Evolutionary conservation across 768 basidiomycete genomes (phyloP), one percentile per base, ranked within the genome.

Genomic region (Lactarius sanguifluus): DNA sequence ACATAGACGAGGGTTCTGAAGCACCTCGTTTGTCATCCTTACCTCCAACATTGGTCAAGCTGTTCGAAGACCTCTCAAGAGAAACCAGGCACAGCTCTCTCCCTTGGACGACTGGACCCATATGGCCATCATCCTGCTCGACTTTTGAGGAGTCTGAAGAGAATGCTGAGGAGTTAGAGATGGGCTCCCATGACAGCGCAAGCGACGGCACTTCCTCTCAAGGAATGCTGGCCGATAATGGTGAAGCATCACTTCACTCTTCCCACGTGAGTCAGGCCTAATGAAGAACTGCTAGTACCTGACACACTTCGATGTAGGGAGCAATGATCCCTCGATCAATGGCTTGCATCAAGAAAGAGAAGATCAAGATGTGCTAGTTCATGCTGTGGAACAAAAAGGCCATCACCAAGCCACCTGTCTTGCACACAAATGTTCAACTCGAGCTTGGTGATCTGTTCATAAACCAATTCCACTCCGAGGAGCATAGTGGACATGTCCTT

Each of bases 361-460:
- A n/a, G 18, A 25, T 15, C 23, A 54, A 54, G 50, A 54, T 10
- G 15, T 54, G 23, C 50, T 54, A 10, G 50, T 54, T 54, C n/a
- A 54, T 25, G 23, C 5, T 54, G 50, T 54, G 23, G 50, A 54
- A 28, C n/a, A 54, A 54, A 54, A 13, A 5, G n/a, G 50, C 50
- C 6, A 54, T 25, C n/a, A 54, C 10, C 50, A 54, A 54, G 50
- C 50, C 50, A 1, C 50, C 23, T 54, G 20, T 54, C 12, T 23
- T 28, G 50, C 50, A 54, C n/a, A 54, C 10, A 6, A 13, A 10
- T 23, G 10, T 54, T 13, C 50, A 54, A 23, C 10, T 54, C 6
- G 50, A 54, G 20, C 50, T 54, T 25, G 23, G 50, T n/a, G 50
- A 54, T 54, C 9, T 54, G 12, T 54, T 54, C 50, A 54, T 54